phyloP scores from a whole-genome alignment of 164 flowering plant genomes.

The Sedum album region DNA sequence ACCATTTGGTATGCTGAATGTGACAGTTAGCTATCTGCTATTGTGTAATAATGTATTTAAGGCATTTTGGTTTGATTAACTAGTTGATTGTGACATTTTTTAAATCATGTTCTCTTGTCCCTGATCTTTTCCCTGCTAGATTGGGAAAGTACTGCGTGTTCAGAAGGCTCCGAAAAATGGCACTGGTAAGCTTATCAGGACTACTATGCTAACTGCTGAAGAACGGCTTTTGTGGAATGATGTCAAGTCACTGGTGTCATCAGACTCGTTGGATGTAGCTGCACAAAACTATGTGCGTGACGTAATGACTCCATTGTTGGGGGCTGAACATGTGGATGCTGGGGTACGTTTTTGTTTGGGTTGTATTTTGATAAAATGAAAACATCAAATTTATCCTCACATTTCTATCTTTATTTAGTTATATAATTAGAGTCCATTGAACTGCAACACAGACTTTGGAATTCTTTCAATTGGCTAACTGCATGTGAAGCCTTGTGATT shows the following conservation, averaged over 20 bases:
- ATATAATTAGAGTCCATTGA: not conserved
- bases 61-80: too few species aligned
- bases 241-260: conserved; percentile 24
- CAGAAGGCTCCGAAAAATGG: conserved; percentile 39
- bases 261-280: conserved; percentile 44
- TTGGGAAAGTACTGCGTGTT: conserved; percentile 75
- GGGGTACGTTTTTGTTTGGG: conserved; percentile 42
- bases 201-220: conserved; percentile 28
- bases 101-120: too few species aligned
- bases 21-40: too few species aligned
- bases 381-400: too few species aligned
- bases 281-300: conserved; percentile 43
- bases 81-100: too few species aligned
- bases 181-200: conserved; percentile 11
- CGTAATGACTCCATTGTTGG: conserved; percentile 69
- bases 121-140: too few species aligned
- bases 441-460: not conserved
- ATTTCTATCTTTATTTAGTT: not conserved
- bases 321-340: conserved; percentile 59
- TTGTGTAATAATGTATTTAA: too few species aligned
- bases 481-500: not conserved
- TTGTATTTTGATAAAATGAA: too few species aligned
- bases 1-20: too few species aligned
- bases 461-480: not conserved
- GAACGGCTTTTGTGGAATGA: conserved; percentile 68